Percentiles rank a stretch among this genome's conserved stretches.
phyloP scores from a whole-genome alignment of 768 basidiomycete genomes.

The Chalciporus sphaerocephalus region DNA sequence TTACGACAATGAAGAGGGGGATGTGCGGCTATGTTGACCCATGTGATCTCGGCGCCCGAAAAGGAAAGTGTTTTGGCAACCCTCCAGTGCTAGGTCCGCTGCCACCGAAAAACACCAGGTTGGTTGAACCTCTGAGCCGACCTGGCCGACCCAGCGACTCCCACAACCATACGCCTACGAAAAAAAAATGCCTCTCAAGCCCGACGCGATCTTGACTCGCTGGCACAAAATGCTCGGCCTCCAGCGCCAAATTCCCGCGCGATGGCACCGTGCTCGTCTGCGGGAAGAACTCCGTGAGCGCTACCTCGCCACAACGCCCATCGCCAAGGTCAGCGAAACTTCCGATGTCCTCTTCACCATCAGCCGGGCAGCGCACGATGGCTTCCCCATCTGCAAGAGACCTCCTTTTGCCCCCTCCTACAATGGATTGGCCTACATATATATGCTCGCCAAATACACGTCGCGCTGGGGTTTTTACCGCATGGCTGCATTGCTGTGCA shows the following conservation, averaged over 20 bases:
- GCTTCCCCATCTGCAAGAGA: conserved; percentile 12
- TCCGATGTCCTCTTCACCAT: conserved; percentile 14
- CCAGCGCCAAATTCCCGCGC: conserved; percentile 6
- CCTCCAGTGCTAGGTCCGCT: too few species aligned
- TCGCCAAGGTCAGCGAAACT: conserved; percentile 12
- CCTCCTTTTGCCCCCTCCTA: conserved; percentile 7
- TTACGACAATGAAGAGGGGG: too few species aligned
- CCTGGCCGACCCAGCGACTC: not conserved
- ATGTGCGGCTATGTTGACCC: too few species aligned
- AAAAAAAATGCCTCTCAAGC: conserved; percentile 8
- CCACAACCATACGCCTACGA: not conserved
- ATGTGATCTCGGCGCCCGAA: too few species aligned
- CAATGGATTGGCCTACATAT: conserved; percentile 9
- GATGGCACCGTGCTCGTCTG: conserved; percentile 7
- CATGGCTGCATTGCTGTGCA: conserved; percentile 11
- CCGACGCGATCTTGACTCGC: conserved; percentile 4
- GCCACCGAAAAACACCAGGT: too few species aligned
- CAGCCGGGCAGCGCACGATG: conserved; percentile 10
- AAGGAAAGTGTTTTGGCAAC: too few species aligned
- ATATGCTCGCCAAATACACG: conserved; percentile 13
- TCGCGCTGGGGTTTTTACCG: conserved; percentile 12
- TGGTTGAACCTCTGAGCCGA: not conserved
- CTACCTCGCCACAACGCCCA: conserved; percentile 7
- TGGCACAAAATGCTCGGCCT: conserved; percentile 10
- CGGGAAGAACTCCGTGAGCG: conserved; percentile 9